Base-by-base conservation (phyloP, 352 stramenopile species). In the Aphanomyces astaci region DNA sequence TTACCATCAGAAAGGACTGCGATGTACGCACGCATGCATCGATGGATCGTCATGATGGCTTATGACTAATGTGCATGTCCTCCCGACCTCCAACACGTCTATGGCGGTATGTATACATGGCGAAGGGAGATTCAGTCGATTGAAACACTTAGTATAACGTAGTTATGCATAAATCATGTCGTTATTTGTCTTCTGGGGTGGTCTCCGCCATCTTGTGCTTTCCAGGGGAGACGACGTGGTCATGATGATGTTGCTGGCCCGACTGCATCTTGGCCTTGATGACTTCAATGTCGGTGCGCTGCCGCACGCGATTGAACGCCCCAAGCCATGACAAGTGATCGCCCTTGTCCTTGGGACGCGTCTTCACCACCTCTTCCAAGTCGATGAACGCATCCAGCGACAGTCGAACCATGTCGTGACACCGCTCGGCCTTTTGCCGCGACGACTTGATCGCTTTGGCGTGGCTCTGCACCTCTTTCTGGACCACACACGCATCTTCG, bases 361-460 rank as follows among this genome's bases (percentile, higher is more conserved):
- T 15, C 33, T 68, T 68, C 5, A 68, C 62, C 4, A 45, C 17
- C 24, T 25, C 27, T n/a, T 52, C 27, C 27, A 68, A 45, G 27
- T 68, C 62, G 51, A 68, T 68, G 62, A 68, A 68, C 13, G 62
- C 62, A 27, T 68, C 45, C 24, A 68, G 48, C 9, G 62, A 51
- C 5, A 68, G 43, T n/a, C 62, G 62, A 39, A 59, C 49, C 3
- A 24, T 49, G 25, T 68, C 62, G 17, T 52, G 49, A 25, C 49
- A 52, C 30, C 81, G 78, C 67, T 94, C 86, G 24, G 86, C 84
- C 64, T 88, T 79, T 5, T 86, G 73, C 2, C 84, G 78, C 24
- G 84, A 84, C 30, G 90, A 81, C 71, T 88, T 90, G 53, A 94
- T 76, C 59, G 88, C 79, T n/a, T 78, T 72, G 0, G 82, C 76